Base-by-base conservation (phyloP, 345 rosid species). In the Euphorbia lathyris region DNA sequence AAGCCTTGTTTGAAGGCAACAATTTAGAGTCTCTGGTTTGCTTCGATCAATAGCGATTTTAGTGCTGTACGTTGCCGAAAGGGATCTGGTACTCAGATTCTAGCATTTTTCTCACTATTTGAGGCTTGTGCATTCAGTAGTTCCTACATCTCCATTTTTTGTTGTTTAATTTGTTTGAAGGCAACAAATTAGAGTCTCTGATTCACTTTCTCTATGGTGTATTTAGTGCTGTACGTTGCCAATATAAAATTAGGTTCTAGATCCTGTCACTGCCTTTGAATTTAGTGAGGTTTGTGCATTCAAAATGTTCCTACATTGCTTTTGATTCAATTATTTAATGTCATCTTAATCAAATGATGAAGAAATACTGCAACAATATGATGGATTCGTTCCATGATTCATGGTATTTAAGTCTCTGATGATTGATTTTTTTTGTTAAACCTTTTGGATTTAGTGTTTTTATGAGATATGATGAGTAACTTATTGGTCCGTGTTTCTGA, bases 151-250 rank as follows among this genome's bases (percentile, higher is more conserved):
- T 20, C 11, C 1, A 5, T 40, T 40, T 9, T 4, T 40, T 40
- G 1, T 0, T 40, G 7, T 40, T 4, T 32, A 32, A 32, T 6
- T 40, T 40, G 43, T 40, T 40, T 40, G 43, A 74, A 68, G 94
- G 94, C 91, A 89, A 86, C 68, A 81, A 82, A 76, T 82, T 89
- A 89, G 91, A 89, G 94, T 89, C 94, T 79, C 90, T 89, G 85
- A 69, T 77, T 69, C 86, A 79, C 86, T 68, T 12, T 16, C 0
- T 47, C 40, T 11, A 51, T 89, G 67, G 86, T 78, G 91, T 69
- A 60, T 55, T 74, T 74, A 86, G 95, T 76, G 95, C 95, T 85
- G 79, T 87, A 85, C 90, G 87, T 87, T 88, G 91, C 93, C 88
- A 13, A 88, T 6, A 86, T 0, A 13, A 73, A 11, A 19, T 62